Evolutionary conservation across 306 rosid genomes (phyloP).

Genomic region (Corylus avellana): DNA sequence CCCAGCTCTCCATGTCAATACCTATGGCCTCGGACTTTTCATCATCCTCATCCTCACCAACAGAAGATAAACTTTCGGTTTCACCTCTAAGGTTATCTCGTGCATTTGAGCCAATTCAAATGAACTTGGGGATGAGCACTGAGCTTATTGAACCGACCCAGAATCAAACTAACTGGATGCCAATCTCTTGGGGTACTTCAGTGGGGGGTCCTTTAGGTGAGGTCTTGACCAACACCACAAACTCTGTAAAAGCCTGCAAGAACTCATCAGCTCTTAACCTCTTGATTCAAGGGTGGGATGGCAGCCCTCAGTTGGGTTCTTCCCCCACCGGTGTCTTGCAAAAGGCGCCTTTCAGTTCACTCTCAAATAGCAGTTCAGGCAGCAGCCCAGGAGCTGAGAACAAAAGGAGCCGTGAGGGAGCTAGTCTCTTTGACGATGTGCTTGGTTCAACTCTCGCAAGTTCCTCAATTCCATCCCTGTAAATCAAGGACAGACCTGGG

Average conservation of each 20-base stretch:
- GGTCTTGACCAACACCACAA: slow-evolving; percentile 38
- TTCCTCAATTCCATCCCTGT: slow-evolving; percentile 43
- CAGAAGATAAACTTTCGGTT: slow-evolving; percentile 31
- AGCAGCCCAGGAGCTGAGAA: slow-evolving; percentile 40
- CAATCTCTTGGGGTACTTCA: slow-evolving; percentile 40
- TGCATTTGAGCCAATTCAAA: slow-evolving; percentile 38
- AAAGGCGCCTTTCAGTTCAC: slow-evolving; percentile 47
- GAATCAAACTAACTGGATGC: slow-evolving; percentile 29
- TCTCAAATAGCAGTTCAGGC: slow-evolving; percentile 54
- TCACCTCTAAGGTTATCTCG: slow-evolving; percentile 45
- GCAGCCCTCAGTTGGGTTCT: slow-evolving; percentile 38
- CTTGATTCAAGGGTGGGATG: slow-evolving; percentile 47
- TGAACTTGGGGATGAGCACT: slow-evolving; percentile 32
- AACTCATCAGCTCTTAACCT: slow-evolving; percentile 38
- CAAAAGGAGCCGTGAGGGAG: slow-evolving; percentile 18
- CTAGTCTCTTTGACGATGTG: slow-evolving; percentile 35
- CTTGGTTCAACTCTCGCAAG: slow-evolving; percentile 33
- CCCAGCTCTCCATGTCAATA: slow-evolving; percentile 52
- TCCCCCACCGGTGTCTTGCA: slow-evolving; percentile 58
- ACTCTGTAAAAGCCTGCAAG: slow-evolving; percentile 25
- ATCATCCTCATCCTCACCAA: slow-evolving; percentile 47
- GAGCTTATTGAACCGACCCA: slow-evolving; percentile 14
- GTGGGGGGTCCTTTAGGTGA: slow-evolving; percentile 63
- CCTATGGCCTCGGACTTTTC: slow-evolving; percentile 48
- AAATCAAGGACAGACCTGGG: slow-evolving; percentile 3